Base-by-base conservation (phyloP, 2,329 filamentous ascomycete species). In the Didymosphaeria variabile region DNA sequence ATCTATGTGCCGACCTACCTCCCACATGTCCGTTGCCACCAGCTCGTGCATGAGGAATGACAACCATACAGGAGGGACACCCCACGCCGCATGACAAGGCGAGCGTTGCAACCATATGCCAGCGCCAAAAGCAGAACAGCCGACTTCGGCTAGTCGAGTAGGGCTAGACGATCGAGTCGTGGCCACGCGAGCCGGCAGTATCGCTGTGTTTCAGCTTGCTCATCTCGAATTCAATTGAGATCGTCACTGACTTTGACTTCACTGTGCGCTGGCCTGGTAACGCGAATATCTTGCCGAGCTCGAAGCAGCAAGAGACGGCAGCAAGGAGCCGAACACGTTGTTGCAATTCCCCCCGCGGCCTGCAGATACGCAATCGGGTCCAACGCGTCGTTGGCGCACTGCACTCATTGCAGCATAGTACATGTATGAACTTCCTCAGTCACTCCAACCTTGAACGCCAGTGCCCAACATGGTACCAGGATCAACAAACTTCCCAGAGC, bases 171-270 rank as follows among this genome's bases (percentile, higher is more conserved):
- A 32, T 58, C 56, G 56, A 52, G 56, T 46, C 56, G 50, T 46
- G 40, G 32, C 50, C 56, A 44, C 56, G 45, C 54, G 54, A 53
- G 29, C 38, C 38, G 38, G 15, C 38, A 19, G 17, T 7, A 40
- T 40, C 38, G 52, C 29, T 34, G 36, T 40, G 54, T 57, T 60
- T 60, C 58, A 60, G 53, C 54, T 53, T 44, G 31, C 47, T 55
- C 31, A 57, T 60, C 54, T 46, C 58, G 13, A 55, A 19, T 8
- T 7, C 38, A 45, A 21, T 45, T 44, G 12, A 38, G 52, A 32
- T 19, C 50, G 19, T 40, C 50, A 15, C 23, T 40, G 34, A 42
- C 36, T 31, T 31, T 40, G 34, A 42, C 36, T 31, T 31, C 23
- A 29, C 29, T 57, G 17, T 19, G 34, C 32, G 34, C 32, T 46